Evolutionary conservation across 2,329 filamentous ascomycete genomes (phyloP), one percentile per base, ranked within the genome.

Genomic region (Monilinia vaccinii-corymbosi): DNA sequence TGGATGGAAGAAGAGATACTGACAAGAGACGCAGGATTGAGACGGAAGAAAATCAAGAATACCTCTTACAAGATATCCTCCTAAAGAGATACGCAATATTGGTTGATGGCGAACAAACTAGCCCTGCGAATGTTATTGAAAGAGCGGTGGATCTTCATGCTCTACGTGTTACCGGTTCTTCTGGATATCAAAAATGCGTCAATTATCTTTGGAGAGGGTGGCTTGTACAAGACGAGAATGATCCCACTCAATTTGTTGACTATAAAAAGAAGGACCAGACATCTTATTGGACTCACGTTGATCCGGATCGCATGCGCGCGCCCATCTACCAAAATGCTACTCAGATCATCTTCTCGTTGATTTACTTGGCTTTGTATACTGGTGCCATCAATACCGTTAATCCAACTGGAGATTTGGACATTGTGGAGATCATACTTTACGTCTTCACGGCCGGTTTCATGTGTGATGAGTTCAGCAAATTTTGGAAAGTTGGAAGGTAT

Each of bases 331-430:
- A 99, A 74, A 99, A 97, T 70, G 83, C 85, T 4, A 86, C 92
- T 4, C 91, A 97, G 72, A 84, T 99, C 60, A 77, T 93, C 64
- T 85, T 96, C 64, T 95, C 90, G 0, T 68, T 97, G 63, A 73
- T 94, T 62, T 99, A 90, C 70, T 81, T 99, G 4, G 87, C 75
- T 0, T 79, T 99, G 1, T 99, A 93, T 73, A 97, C 94, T 0
- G 83, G 82, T 4, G 91, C 92, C 18, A 94, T 99, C 75, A 97
- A 97, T 76, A 93, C 92, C 13, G 88, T 97, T 71, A 99, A 99
- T 70, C 82, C 84, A 0, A 81, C 79, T 14, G 94, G 91, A 59
- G 89, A 94, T 64, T 76, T 99, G 11, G 94, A 99, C 71, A 72
- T 86, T 11, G 86, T 93, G 9, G 94, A 99, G 72, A 82, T 87